Percentiles rank a stretch among this genome's conserved stretches.
phyloP scores from a whole-genome alignment of 129 eudicot genomes.

The Oenanthe sinensis region DNA sequence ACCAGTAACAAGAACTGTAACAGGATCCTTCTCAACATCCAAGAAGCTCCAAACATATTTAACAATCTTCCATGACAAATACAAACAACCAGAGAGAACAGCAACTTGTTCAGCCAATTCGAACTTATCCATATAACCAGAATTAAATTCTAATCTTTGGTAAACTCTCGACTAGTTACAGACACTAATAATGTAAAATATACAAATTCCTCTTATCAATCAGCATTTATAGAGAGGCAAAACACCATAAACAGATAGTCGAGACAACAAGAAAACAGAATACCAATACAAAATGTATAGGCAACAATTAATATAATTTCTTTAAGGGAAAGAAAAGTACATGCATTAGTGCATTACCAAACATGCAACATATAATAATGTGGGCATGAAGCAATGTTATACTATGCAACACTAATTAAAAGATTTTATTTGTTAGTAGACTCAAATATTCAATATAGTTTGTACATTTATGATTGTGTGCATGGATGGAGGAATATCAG shows the following conservation, averaged over 20 bases:
- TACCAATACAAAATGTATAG: constrained; percentile 40
- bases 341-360: neutral
- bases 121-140: constrained; percentile 35
- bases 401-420: neutral
- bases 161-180: neutral
- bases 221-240: constrained; percentile 20
- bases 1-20: constrained; percentile 67
- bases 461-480: neutral
- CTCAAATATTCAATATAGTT: neutral
- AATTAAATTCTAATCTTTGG: neutral
- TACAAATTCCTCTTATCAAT: neutral
- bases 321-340: constrained; percentile 26
- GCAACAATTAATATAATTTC: constrained; percentile 26
- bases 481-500: constrained; percentile 27
- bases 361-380: neutral
- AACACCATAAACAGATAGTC: constrained; percentile 4
- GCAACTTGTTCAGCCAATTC: constrained; percentile 41
- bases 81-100: constrained; percentile 38
- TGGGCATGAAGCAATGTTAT: neutral
- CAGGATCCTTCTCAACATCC: constrained; percentile 63
- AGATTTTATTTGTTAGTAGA: neutral
- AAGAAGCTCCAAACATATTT: constrained; percentile 62
- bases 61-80: constrained; percentile 56
- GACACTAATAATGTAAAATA: neutral
- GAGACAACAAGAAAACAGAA: constrained; percentile 17